phyloP scores from a whole-genome alignment of 805 yeast genomes.

The Wickerhamomyces subpelliculosus region DNA sequence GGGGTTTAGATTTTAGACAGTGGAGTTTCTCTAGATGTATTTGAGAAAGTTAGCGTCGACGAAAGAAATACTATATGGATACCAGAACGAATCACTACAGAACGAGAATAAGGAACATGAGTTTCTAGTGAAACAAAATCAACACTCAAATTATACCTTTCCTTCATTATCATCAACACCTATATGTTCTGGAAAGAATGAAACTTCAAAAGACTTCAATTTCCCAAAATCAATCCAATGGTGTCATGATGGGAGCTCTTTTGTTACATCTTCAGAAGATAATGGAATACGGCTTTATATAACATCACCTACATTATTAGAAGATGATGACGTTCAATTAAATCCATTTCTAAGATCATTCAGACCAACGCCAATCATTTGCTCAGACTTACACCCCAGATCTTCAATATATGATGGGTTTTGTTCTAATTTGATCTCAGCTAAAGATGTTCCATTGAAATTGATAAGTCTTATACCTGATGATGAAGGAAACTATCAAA shows the following conservation, averaged over 20 bases:
- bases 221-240: neutral
- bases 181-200: too few relatives aligned
- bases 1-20: too few relatives aligned
- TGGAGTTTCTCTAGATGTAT: too few relatives aligned
- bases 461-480: conserved; percentile 18
- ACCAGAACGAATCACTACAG: too few relatives aligned
- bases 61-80: too few relatives aligned
- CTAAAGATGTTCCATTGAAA: conserved; percentile 30
- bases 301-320: conserved; percentile 20
- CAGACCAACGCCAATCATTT: conserved; percentile 23
- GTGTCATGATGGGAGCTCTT: conserved; percentile 24
- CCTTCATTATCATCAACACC: too few relatives aligned
- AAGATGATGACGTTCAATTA: conserved; percentile 11
- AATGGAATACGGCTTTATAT: conserved; percentile 30
- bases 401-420: conserved; percentile 25
- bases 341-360: conserved; percentile 30
- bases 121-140: too few relatives aligned
- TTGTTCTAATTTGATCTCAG: conserved; percentile 23
- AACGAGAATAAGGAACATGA: too few relatives aligned
- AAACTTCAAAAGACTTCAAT: too few relatives aligned
- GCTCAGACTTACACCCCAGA: conserved; percentile 26
- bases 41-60: too few relatives aligned
- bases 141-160: too few relatives aligned
- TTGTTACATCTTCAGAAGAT: conserved; percentile 31
- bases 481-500: conserved; percentile 8